Percentiles rank a stretch among this genome's conserved stretches.
Conservation (phyloP, 495 filamentous ascomycete genomes). For the Parachaetomium inaequale region DNA sequence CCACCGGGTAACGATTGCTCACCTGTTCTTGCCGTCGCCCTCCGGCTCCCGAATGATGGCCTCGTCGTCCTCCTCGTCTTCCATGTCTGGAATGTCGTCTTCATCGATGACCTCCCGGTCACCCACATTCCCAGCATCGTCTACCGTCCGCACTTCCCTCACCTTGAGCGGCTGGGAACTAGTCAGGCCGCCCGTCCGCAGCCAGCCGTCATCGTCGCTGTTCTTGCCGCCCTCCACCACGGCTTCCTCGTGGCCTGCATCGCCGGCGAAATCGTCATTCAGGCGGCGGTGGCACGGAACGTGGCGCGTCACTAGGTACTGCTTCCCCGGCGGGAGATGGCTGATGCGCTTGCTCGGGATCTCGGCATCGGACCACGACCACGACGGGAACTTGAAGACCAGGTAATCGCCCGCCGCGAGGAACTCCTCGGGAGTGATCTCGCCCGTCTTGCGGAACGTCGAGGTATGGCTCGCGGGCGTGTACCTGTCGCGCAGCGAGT, state of each 20-base stretch:
- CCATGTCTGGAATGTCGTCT: constrained; percentile 96
- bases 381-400: constrained; percentile 98
- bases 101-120: constrained; percentile 68
- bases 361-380: constrained; percentile 93
- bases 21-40: constrained; percentile 62
- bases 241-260: constrained; percentile 77
- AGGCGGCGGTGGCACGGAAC: constrained; percentile 89
- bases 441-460: constrained; percentile 86
- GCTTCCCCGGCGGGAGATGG: constrained; percentile 85
- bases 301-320: constrained; percentile 90
- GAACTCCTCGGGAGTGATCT: constrained; percentile 98
- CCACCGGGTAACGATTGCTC: constrained; percentile 34
- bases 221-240: constrained; percentile 70
- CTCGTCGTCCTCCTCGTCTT: constrained; percentile 96
- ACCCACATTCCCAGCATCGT: constrained; percentile 74
- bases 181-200: constrained; percentile 75
- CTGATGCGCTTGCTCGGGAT: constrained; percentile 67
- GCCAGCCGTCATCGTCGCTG: constrained; percentile 83
- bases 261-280: constrained; percentile 88
- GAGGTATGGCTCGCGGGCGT: constrained; percentile 84
- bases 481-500: constrained; percentile 82
- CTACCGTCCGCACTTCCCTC: constrained; percentile 78
- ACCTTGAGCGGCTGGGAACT: constrained; percentile 69
- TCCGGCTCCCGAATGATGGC: constrained; percentile 86
- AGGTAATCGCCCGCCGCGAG: constrained; percentile 94